phyloP scores from a whole-genome alignment of 2,329 filamentous ascomycete genomes.

The Fusarium pilosicola region DNA sequence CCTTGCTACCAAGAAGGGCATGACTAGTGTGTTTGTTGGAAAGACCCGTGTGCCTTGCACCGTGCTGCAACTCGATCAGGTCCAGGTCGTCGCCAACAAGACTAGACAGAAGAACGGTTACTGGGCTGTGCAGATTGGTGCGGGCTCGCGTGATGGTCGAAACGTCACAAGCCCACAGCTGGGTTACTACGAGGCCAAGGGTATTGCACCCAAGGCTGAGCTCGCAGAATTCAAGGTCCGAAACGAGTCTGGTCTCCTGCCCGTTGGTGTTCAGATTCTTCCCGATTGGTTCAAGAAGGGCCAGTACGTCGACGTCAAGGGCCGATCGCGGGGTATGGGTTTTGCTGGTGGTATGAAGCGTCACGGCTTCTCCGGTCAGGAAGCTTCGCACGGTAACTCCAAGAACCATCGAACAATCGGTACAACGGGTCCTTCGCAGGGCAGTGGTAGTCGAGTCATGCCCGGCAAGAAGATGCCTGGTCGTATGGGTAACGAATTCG shows the following conservation, averaged over 20 bases:
- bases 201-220: constrained; percentile 84
- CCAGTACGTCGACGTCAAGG: constrained; percentile 88
- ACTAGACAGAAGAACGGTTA: constrained; percentile 85
- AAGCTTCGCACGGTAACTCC: constrained; percentile 93
- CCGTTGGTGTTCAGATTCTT: constrained; percentile 77
- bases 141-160: constrained; percentile 75
- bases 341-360: constrained; percentile 99
- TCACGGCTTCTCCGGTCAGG: constrained; percentile 89
- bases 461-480: constrained; percentile 99
- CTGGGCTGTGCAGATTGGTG: constrained; percentile 90
- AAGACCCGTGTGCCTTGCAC: constrained; percentile 86
- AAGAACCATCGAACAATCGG: constrained; percentile 93
- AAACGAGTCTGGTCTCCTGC: constrained; percentile 75
- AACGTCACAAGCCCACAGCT: constrained; percentile 86
- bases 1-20: constrained; percentile 91
- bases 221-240: constrained; percentile 89
- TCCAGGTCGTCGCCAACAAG: constrained; percentile 90
- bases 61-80: constrained; percentile 90
- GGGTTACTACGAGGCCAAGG: constrained; percentile 86
- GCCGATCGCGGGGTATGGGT: constrained; percentile 85
- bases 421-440: constrained; percentile 88
- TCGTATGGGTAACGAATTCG: constrained; percentile 88
- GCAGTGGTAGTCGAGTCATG: constrained; percentile 88
- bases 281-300: constrained; percentile 94
- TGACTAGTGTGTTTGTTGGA: constrained; percentile 89